Base-by-base conservation (phyloP, 805 yeast species). In the Candida montana region DNA sequence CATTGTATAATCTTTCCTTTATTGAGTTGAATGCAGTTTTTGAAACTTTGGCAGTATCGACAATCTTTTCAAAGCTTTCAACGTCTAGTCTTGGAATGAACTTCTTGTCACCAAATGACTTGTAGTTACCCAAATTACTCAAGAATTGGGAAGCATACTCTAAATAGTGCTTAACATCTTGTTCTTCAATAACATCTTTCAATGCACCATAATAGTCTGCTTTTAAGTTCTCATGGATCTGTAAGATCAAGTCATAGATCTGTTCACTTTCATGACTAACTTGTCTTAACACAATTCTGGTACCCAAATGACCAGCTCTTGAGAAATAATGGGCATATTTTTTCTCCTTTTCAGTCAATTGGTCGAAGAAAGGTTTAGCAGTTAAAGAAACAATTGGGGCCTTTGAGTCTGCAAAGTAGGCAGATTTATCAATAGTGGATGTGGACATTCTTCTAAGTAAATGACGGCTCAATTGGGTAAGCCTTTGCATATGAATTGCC, bases 21-120 rank as follows among this genome's bases (percentile, higher is more conserved):
- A 79, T 67, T n/a, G 58, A 49, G 19, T 69, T 62, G 54, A 58
- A 61, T 20, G 48, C 45, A 7, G 55, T 56, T 27, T 61, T 52
- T 2, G 61, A 45, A 19, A 59, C 58, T 33, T 66, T 67, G 17
- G 74, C 58, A 2, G 68, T 47, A 27, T 60, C 60, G n/a, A 74
- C 69, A 24, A 84, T 64, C 19, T 63, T 49, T 42, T 65, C 72
- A 50, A 87, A 79, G 7, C 70, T 69, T 0, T 61, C 72, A 26
- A 51, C 55, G 0, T 71, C 42, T 31, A 86, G 54, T 38, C 77
- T 65, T 31, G 96, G 96, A 48, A 88, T 71, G 55, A 88, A 88
- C 62, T 88, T 88, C 52, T 77, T 77, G 64, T 88, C 96, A 50
- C 96, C 96, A 60, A 88, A 88, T 1, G 93, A 82, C 64, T 83